phyloP scores from a whole-genome alignment of 2,329 filamentous ascomycete species.

The Pleochaeta shiraiana region DNA sequence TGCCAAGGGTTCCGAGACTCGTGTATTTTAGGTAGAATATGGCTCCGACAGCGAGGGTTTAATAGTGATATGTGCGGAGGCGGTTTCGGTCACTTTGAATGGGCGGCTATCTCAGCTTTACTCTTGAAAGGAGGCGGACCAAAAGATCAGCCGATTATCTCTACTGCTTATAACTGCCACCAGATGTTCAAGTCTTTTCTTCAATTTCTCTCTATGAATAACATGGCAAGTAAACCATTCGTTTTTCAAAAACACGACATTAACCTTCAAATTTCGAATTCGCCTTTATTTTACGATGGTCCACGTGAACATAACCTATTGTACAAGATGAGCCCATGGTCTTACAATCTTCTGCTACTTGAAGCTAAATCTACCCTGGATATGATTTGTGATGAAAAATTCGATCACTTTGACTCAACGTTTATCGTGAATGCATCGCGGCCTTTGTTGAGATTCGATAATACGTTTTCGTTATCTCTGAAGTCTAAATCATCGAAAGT shows the following conservation, averaged over 20 bases:
- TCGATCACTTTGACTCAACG: conserved; percentile 63
- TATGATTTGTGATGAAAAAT: conserved; percentile 42
- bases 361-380: conserved; percentile 55
- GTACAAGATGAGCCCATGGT: conserved; percentile 81
- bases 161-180: conserved; percentile 65
- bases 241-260: conserved; percentile 24
- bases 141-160: conserved; percentile 49
- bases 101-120: conserved; percentile 59
- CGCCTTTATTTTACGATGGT: conserved; percentile 61
- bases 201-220: conserved; percentile 60
- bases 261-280: conserved; percentile 22
- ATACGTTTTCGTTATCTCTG: conserved; percentile 19
- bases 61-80: conserved; percentile 45
- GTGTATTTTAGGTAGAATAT: conserved; percentile 66
- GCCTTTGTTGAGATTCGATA: conserved; percentile 33
- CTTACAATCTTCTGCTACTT: conserved; percentile 48
- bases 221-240: conserved; percentile 47
- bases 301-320: conserved; percentile 56
- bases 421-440: conserved; percentile 48
- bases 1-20: conserved; percentile 44
- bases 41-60: conserved; percentile 78
- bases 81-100: conserved; percentile 88
- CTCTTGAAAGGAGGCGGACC: conserved; percentile 58
- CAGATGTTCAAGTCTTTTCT: conserved; percentile 88
- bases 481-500: background rate